These are phyloP conservation scores for Pythium grandisporangium DNA, from an alignment of 352 stramenopile genomes.

Conservation along the genomic window DNA sequence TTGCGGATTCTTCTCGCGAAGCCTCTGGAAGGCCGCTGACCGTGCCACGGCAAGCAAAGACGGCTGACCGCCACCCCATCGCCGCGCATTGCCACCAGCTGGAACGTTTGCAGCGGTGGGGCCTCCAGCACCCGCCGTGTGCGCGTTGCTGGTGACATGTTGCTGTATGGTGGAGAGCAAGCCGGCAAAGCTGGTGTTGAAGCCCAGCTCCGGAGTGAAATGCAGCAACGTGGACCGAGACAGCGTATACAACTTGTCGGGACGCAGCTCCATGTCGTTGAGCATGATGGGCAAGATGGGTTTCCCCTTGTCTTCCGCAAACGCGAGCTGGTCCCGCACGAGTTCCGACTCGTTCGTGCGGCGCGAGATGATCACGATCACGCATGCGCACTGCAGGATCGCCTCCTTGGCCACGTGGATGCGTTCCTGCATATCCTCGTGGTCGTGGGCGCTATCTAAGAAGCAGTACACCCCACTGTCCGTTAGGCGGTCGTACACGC, in stretches of 20 bases:
- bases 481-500: constrained; percentile 42
- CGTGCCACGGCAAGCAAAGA: no score
- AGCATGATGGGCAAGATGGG: constrained; percentile 70
- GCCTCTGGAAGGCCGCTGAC: no score
- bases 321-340: constrained; percentile 73
- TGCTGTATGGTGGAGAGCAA: constrained; percentile 37
- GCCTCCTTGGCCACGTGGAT: constrained; percentile 68
- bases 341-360: constrained; percentile 58
- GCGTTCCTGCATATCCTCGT: constrained; percentile 46
- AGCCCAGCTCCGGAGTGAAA: constrained; percentile 71
- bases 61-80: no score
- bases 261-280: constrained; percentile 59
- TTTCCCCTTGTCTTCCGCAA: constrained; percentile 68
- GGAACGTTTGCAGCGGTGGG: no score
- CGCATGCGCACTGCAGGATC: constrained; percentile 66
- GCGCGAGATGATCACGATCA: constrained; percentile 65
- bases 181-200: constrained; percentile 60
- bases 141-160: constrained; percentile 16
- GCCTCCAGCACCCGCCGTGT: neutral
- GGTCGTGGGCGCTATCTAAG: constrained; percentile 33
- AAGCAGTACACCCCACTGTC: constrained; percentile 44
- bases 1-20: no score
- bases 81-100: no score
- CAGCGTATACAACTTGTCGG: constrained; percentile 75
- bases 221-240: constrained; percentile 64